These are phyloP conservation scores for Pholiota microspora DNA, from an alignment of 768 basidiomycete species.

Conservation along the genomic window DNA sequence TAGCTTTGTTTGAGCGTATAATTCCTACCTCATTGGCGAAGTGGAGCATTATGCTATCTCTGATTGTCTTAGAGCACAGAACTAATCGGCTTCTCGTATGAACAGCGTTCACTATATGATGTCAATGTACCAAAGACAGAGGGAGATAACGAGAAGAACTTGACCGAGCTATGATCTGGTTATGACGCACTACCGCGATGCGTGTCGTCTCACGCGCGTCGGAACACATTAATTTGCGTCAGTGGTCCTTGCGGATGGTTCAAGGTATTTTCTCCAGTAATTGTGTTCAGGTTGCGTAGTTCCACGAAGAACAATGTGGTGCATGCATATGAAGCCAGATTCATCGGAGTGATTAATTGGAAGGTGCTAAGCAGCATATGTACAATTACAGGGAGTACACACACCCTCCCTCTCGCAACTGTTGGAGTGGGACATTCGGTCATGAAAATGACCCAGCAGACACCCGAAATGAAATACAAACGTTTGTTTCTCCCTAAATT, in stretches of 20 bases:
- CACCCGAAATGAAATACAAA: neutral
- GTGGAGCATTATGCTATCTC: too few species aligned
- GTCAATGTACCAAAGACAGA: too few species aligned
- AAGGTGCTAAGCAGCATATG: neutral
- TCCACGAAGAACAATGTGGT: neutral
- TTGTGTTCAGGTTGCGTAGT: neutral
- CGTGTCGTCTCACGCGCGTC: neutral
- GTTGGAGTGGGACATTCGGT: neutral
- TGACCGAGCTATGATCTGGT: neutral
- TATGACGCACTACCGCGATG: neutral
- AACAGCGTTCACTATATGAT: too few species aligned
- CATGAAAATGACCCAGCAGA: neutral
- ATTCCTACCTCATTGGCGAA: neutral
- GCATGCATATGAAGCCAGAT: neutral
- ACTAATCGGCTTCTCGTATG: neutral
- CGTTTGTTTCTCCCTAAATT: neutral
- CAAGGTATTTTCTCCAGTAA: neutral
- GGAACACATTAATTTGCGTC: neutral
- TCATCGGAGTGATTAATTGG: neutral
- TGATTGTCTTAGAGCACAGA: neutral
- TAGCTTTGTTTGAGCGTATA: neutral
- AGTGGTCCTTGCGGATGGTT: neutral
- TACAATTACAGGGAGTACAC: neutral
- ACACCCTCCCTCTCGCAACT: neutral
- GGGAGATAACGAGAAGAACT: neutral